These are phyloP conservation scores for Hyphopichia wangnamkhiaoensis DNA, from an alignment of 1,139 yeast species.

Conservation along the genomic window DNA sequence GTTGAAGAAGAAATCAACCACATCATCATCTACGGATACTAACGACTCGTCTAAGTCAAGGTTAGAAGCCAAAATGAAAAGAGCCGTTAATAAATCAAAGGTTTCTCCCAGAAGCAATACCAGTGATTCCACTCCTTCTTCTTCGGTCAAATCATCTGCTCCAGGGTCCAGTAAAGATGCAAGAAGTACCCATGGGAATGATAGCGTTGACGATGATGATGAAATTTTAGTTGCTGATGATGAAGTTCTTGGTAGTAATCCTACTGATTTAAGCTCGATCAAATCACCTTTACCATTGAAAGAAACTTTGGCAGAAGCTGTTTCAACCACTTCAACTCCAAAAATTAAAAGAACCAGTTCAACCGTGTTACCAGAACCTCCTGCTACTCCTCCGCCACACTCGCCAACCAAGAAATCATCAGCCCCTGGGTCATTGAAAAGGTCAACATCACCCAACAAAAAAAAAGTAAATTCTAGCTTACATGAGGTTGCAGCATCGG, in stretches of 20 bases:
- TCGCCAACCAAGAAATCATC: slow-evolving; percentile 18
- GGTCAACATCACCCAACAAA: slow-evolving; percentile 45
- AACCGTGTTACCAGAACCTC: slow-evolving; percentile 5
- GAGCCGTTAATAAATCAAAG: slow-evolving; percentile 23
- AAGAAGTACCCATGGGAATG: too few species aligned
- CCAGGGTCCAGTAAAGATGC: not conserved
- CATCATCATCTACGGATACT: not conserved
- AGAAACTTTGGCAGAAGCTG: slow-evolving; percentile 1
- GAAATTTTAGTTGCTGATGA: slow-evolving; percentile 2
- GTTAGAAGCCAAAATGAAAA: slow-evolving; percentile 33
- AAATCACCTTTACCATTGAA: slow-evolving; percentile 1
- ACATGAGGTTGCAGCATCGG: slow-evolving; percentile 13
- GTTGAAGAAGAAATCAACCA: not conserved
- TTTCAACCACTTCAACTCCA: slow-evolving; percentile 6
- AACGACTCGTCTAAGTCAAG: slow-evolving; percentile 23
- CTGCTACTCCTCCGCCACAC: slow-evolving; percentile 19
- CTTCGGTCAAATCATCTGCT: not conserved
- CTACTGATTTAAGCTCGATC: too few species aligned
- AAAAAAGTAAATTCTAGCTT: slow-evolving; percentile 32
- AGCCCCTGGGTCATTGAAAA: slow-evolving; percentile 25
- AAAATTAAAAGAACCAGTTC: slow-evolving; percentile 8
- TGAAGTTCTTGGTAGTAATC: not conserved
- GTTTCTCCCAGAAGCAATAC: slow-evolving; percentile 1
- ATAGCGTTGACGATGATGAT: not conserved
- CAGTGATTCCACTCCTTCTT: not conserved